These are phyloP conservation scores for Malus fusca DNA, from an alignment of 306 rosid species.

Conservation along the genomic window DNA sequence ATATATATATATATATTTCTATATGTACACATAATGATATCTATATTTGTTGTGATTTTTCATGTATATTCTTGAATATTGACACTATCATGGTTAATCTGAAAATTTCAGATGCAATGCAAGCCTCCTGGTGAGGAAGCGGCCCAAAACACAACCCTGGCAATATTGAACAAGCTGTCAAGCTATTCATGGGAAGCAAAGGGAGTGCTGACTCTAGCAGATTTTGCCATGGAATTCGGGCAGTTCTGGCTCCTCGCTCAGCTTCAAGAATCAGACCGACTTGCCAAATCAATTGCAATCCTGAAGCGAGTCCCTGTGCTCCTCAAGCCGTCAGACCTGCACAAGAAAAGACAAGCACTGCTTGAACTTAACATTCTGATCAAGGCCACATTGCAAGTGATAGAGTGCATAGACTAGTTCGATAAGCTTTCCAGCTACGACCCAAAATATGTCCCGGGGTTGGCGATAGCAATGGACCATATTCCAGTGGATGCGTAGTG, in stretches of 20 bases:
- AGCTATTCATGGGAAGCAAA: slow-evolving; percentile 56
- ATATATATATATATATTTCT: too few relatives aligned
- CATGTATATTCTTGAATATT: background rate
- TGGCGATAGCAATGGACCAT: slow-evolving; percentile 23
- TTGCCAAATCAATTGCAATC: slow-evolving; percentile 43
- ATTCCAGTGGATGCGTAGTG: slow-evolving; percentile 49
- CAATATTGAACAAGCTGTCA: slow-evolving; percentile 45
- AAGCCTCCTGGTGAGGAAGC: slow-evolving; percentile 43
- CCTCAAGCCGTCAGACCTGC: slow-evolving; percentile 20
- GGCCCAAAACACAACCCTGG: slow-evolving; percentile 44
- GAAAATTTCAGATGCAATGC: slow-evolving; percentile 43
- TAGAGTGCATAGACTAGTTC: slow-evolving; percentile 32
- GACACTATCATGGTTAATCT: background rate
- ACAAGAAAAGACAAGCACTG: slow-evolving; percentile 29
- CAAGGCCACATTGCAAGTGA: slow-evolving; percentile 38
- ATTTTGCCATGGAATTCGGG: slow-evolving; percentile 62
- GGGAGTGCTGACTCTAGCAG: slow-evolving; percentile 55
- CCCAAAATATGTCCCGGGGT: slow-evolving; percentile 36
- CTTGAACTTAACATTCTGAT: slow-evolving; percentile 43
- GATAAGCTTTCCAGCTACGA: slow-evolving; percentile 29
- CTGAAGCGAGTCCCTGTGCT: slow-evolving; percentile 46
- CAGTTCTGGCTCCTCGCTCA: slow-evolving; percentile 60
- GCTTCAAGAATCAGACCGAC: slow-evolving; percentile 29
- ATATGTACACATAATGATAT: too few relatives aligned
- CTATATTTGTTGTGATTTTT: too few relatives aligned